These are phyloP conservation scores for Pestalotiopsis sp. DNA, from an alignment of 2,329 filamentous ascomycete genomes.

Conservation along the genomic window DNA sequence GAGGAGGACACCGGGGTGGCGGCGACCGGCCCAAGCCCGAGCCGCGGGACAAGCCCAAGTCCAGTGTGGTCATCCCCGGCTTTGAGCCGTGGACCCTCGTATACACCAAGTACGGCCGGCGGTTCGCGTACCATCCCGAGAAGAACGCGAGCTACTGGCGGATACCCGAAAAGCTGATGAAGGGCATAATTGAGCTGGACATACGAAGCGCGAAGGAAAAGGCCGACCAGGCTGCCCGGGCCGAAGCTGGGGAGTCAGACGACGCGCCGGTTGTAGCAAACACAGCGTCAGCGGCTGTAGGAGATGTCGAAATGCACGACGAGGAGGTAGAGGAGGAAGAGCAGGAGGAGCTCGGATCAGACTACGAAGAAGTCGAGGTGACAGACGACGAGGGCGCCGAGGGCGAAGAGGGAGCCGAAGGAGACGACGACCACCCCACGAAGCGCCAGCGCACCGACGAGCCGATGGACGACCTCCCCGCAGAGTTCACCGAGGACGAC, in stretches of 20 bases:
- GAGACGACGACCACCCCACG: constrained; percentile 50
- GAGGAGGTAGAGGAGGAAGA: constrained; percentile 41
- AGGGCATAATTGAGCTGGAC: constrained; percentile 74
- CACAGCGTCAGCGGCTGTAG: constrained; percentile 9
- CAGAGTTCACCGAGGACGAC: constrained; percentile 93
- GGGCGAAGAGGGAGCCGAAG: constrained; percentile 43
- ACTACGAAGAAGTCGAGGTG: constrained; percentile 80
- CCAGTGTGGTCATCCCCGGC: constrained; percentile 76
- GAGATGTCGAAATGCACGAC: constrained; percentile 25
- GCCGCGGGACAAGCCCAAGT: constrained; percentile 78
- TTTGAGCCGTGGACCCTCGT: constrained; percentile 89
- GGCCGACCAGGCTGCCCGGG: constrained; percentile 28
- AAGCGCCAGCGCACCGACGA: constrained; percentile 53
- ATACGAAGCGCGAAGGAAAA: constrained; percentile 69
- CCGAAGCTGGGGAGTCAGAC: neutral
- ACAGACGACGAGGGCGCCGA: constrained; percentile 54
- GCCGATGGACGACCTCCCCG: constrained; percentile 38
- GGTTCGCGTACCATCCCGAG: constrained; percentile 86
- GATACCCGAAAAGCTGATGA: constrained; percentile 84
- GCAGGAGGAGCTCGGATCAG: constrained; percentile 61
- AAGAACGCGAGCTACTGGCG: constrained; percentile 95
- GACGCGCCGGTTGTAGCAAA: neutral
- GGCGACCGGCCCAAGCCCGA: constrained; percentile 65
- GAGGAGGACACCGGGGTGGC: constrained; percentile 49
- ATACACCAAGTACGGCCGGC: constrained; percentile 85